A percentile compares a stretch with the other conserved stretches of the same genome.
Evolutionary conservation across 2,329 filamentous ascomycete genomes (phyloP).

Genomic region (Colletotrichum salicis): DNA sequence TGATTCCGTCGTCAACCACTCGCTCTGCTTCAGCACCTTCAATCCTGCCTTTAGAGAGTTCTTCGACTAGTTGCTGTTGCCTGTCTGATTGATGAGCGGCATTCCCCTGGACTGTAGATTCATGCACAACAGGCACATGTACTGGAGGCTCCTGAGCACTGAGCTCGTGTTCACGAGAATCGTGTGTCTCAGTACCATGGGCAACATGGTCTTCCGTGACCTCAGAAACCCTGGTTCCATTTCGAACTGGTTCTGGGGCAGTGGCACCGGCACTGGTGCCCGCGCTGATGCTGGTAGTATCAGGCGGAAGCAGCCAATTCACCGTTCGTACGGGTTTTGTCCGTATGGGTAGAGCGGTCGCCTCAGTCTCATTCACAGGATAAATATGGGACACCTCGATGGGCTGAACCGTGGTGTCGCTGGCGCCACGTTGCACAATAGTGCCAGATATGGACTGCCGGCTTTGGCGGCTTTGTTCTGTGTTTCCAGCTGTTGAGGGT

Average conservation of each 20-base stretch:
- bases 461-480: conserved; percentile 42
- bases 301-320: conserved; percentile 28
- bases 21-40: not conserved
- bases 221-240: not conserved
- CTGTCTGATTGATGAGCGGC: not conserved
- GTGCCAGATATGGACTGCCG: conserved; percentile 41
- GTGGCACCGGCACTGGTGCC: not conserved
- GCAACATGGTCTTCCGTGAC: not conserved
- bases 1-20: not conserved
- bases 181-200: not conserved
- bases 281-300: not conserved
- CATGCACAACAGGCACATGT: not conserved
- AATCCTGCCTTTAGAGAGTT: not conserved
- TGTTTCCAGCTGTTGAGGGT: conserved; percentile 29
- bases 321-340: conserved; percentile 17
- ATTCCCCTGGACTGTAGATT: not conserved
- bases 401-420: conserved; percentile 42
- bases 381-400: conserved; percentile 20
- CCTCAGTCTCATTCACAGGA: not conserved
- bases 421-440: conserved; percentile 35
- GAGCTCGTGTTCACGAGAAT: not conserved
- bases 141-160: not conserved
- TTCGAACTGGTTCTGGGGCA: not conserved
- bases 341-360: not conserved
- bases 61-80: not conserved